Base-by-base conservation (phyloP, 2,329 filamentous ascomycete genomes). In the Aspergillus proliferans region DNA sequence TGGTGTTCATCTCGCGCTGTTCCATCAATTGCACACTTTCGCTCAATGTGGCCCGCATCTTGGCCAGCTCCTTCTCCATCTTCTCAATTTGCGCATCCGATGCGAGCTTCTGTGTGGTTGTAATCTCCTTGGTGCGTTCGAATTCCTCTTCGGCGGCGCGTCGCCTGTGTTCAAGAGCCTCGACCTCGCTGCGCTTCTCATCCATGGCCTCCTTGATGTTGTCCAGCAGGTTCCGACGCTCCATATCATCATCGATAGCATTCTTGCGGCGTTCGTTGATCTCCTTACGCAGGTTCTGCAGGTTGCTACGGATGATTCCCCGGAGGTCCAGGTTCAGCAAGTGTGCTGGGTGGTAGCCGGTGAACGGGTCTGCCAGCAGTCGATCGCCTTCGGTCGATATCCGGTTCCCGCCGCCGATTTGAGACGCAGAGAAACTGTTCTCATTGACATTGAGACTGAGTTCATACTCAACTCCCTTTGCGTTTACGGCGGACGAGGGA, bases 41-140 rank as follows among this genome's bases (percentile, higher is more conserved):
- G 2, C 83, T 85, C 26, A 96, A 75, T 9, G 85, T 86, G 2
- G 86, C 82, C 39, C 91, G 81, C 88, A 97, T 95, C 67, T 90
- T 88, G 43, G 88, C 87, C n/a, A 98, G 76, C 68, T 98, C 91
- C 71, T 95, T 96, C 72, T 98, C 93, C 86, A 96, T 94, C 76
- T 93, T 93, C 71, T 98, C 93, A 61, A 98, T 95, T 68, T 97
- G 92, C 7, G 91, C 84, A 66, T 97, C 93, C 2, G 85, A 88
- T 6, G 85, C 86, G 66, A 92, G 82, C 72, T 94, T 94, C 67
- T 95, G 89, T 15, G 90, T 88, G 42, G 81, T 87, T 6, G 87
- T 92, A 51, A 83, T 82, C 76, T 96, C 93, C 64, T 92, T 92
- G 18, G 89, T 91, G 71, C 88, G 90, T 63, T 96, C 90, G 65